A percentile compares a stretch with the other conserved stretches of the same genome.
phyloP scores from a whole-genome alignment of 306 rosid genomes.

The Cucurbita maxima region DNA sequence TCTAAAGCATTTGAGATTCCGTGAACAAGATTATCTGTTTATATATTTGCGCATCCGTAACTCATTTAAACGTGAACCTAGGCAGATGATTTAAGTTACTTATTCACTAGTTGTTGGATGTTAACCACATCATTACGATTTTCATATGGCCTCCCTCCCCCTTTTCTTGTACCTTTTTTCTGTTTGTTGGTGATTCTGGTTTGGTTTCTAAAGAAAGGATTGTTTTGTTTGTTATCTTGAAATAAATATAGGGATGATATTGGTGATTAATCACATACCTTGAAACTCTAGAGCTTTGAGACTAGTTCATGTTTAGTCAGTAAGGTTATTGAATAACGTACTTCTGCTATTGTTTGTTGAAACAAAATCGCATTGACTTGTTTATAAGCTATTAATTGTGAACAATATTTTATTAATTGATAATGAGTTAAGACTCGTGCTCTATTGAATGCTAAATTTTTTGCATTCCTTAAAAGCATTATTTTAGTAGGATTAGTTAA shows the following conservation, averaged over 20 bases:
- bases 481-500: neutral
- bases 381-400: neutral
- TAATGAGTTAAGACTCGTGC: neutral
- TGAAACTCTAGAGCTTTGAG: neutral
- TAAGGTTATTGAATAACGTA: neutral
- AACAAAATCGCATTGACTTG: neutral
- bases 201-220: neutral
- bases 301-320: neutral
- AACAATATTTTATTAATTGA: neutral
- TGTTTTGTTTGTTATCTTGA: neutral
- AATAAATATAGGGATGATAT: neutral
- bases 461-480: neutral
- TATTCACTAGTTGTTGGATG: neutral
- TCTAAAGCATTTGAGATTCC: neutral
- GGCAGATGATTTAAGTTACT: neutral
- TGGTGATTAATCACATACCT: neutral
- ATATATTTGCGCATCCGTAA: neutral
- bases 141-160: neutral
- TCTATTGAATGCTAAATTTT: neutral
- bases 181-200: neutral
- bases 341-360: neutral
- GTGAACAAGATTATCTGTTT: neutral
- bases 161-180: neutral
- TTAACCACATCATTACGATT: neutral
- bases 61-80: neutral